Evolutionary conservation across 2,329 filamentous ascomycete genomes (phyloP).

Genomic region (Calonectria henricotiae): DNA sequence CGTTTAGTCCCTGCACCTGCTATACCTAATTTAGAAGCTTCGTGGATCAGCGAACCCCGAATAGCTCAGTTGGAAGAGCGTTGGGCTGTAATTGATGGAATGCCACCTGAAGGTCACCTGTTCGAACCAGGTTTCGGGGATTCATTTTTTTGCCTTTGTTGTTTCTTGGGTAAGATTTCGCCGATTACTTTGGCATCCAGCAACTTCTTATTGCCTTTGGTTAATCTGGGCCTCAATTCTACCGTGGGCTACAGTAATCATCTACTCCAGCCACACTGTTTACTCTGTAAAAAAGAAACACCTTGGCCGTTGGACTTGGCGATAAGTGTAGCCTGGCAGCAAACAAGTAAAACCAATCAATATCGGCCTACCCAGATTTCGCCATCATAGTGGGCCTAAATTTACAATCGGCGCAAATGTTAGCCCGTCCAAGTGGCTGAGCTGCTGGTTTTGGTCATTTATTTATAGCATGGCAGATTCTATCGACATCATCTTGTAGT

Average conservation of each 20-base stretch:
- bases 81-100: slow-evolving; percentile 25
- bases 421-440: background rate
- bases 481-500: background rate
- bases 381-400: background rate
- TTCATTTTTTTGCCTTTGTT: background rate
- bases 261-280: too few species aligned
- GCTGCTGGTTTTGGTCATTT: background rate
- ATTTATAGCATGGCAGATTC: background rate
- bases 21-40: accelerated
- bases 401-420: slow-evolving; percentile 4
- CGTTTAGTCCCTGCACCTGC: too few species aligned
- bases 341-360: too few species aligned
- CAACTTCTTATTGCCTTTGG: too few species aligned
- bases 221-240: too few species aligned
- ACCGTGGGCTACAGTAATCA: too few species aligned
- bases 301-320: too few species aligned
- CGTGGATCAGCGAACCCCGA: slow-evolving; percentile 6
- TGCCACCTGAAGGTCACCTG: slow-evolving; percentile 26
- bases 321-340: too few species aligned
- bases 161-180: too few species aligned
- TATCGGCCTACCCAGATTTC: too few species aligned
- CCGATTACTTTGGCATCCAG: too few species aligned
- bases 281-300: too few species aligned
- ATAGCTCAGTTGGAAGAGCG: slow-evolving; percentile 26
- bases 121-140: slow-evolving; percentile 28